Evolutionary conservation across 192 early-diverging fungal genomes (phyloP).

Genomic region (Coemansia sp.): DNA sequence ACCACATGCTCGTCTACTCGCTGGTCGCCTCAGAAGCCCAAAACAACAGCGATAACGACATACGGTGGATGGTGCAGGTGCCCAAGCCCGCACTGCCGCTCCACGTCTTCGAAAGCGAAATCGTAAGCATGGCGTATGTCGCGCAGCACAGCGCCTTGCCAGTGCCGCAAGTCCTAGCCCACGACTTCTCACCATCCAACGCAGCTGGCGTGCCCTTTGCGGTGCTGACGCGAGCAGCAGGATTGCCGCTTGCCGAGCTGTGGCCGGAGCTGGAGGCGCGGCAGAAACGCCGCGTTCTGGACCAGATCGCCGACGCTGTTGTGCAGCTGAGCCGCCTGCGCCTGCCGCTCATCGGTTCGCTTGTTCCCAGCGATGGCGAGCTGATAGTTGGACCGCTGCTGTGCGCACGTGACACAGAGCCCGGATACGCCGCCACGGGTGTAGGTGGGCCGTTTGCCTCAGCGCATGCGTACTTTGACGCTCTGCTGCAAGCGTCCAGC

Average conservation of each 20-base stretch:
- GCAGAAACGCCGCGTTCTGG: slow-evolving; percentile 30
- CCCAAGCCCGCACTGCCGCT: slow-evolving; percentile 29
- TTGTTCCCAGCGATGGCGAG: slow-evolving; percentile 15
- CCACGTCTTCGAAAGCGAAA: slow-evolving; percentile 42
- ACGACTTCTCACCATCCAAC: slow-evolving; percentile 33
- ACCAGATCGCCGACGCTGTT: slow-evolving; percentile 32
- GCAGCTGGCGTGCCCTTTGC: slow-evolving; percentile 41
- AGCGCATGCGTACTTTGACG: slow-evolving; percentile 19
- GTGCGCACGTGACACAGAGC: slow-evolving; percentile 27
- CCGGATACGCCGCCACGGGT: slow-evolving; percentile 13
- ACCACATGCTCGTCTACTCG: slow-evolving; percentile 39
- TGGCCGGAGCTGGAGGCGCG: slow-evolving; percentile 22
- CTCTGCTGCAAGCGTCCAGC: slow-evolving; percentile 28
- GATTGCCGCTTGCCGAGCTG: slow-evolving; percentile 19
- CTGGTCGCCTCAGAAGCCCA: not conserved
- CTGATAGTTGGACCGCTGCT: slow-evolving; percentile 35
- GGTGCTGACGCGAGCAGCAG: slow-evolving; percentile 11
- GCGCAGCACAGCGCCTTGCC: slow-evolving; percentile 18
- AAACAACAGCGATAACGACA: not conserved
- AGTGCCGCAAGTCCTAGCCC: slow-evolving; percentile 16
- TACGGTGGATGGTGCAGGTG: slow-evolving; percentile 25
- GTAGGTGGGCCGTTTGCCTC: slow-evolving; percentile 22
- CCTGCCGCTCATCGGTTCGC: slow-evolving; percentile 35
- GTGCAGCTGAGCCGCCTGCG: slow-evolving; percentile 34
- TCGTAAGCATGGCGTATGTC: slow-evolving; percentile 31